Evolutionary conservation across 1,284 basidiomycete species (phyloP), one percentile per base, ranked within the genome.

Genomic region (Malassezia caprae): DNA sequence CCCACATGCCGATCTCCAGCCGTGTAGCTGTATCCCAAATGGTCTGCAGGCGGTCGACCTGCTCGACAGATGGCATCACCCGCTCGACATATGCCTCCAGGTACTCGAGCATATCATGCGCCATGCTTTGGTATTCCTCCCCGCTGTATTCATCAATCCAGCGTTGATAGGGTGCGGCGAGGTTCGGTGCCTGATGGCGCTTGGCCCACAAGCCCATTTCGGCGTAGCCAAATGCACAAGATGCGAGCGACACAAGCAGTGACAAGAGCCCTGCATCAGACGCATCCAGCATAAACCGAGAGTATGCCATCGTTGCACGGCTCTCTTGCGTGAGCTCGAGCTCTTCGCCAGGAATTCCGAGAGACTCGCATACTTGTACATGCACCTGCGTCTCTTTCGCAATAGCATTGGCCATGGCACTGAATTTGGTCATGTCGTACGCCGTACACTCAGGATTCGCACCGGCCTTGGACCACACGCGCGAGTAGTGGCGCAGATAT

Each of bases 201-300:
- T 91, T 17, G 17, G 34, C 56, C 47, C 67, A 63, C 37, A 88
- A 77, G 0, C 90, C 91, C 0, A 93, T 87, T 73, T 94, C 88
- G n/a, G 89, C 91, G 68, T 96, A 96, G 0, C 91, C 91, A 0
- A 94, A 77, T 12, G 94, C 78, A 73, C 91, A 96, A 4, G 87
- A 85, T 15, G 85, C 82, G 1, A 91, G 81, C 0, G 88, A 87
- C 72, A 94, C 84, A 21, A 87, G 76, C 11, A 91, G 77, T 58
- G 83, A 84, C 26, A 83, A 81, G 12, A 82, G 75, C 70, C 63
- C 63, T 8, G 45, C 48, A 13, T 55, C 48, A 2, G 56, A 58
- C 3, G 51, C 51, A 32, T 72, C 70, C 39, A 69, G 50, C 11
- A 72, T 63, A 48, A 61, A 72, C 15, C 72, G 67, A 1, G 72